Conservation (phyloP, 2,329 filamentous ascomycete genomes). For the Penicillium psychrosexuale region DNA sequence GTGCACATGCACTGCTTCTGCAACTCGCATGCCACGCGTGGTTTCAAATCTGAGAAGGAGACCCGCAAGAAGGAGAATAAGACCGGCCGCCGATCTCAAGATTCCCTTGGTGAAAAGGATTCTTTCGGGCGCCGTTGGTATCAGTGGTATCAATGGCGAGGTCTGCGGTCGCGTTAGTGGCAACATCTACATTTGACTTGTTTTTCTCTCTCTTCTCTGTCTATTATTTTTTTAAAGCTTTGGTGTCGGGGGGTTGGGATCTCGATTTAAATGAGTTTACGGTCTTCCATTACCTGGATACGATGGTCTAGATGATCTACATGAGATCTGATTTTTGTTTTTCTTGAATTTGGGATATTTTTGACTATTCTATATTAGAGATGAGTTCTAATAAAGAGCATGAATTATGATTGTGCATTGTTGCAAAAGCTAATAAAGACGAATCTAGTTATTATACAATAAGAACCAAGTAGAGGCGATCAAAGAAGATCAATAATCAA, state of each 20-base stretch:
- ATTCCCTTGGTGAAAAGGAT: constrained; percentile 27
- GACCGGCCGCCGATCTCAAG: constrained; percentile 20
- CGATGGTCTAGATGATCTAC: constrained; percentile 2
- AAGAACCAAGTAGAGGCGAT: neutral
- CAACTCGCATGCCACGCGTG: constrained; percentile 32
- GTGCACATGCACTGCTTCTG: constrained; percentile 43
- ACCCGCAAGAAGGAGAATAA: constrained; percentile 25
- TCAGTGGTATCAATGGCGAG: constrained; percentile 33
- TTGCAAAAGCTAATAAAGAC: neutral
- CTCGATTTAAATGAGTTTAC: neutral
- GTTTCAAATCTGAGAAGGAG: constrained; percentile 34
- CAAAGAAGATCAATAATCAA: neutral
- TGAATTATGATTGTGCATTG: neutral
- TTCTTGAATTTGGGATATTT: neutral
- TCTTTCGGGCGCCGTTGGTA: constrained; percentile 22
- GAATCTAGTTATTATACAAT: constrained; percentile 4
- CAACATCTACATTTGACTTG: neutral
- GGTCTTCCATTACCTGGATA: neutral
- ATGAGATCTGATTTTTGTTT: neutral
- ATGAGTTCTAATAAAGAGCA: neutral
- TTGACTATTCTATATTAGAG: neutral
- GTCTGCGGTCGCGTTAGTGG: constrained; percentile 22
- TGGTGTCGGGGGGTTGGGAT: constrained; percentile 14
- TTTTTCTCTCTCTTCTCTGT: constrained; percentile 1
- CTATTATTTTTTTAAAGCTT: constrained; percentile 11